Evolutionary conservation across 1,284 basidiomycete genomes (phyloP).

Genomic region (Sanghuangporus sanghuang): DNA sequence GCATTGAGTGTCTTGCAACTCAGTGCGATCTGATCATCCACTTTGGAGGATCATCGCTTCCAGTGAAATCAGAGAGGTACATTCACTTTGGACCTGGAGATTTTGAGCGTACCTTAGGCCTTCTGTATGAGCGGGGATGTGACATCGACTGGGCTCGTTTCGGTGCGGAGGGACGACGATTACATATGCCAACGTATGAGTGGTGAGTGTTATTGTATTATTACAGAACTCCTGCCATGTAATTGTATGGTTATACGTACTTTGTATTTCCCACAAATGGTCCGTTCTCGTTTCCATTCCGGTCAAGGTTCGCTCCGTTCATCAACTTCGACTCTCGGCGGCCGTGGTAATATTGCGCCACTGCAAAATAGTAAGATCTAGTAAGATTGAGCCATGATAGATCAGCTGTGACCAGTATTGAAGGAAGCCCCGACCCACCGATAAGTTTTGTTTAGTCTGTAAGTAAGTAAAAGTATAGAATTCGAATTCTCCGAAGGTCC

Average conservation of each 20-base stretch:
- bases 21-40: background rate
- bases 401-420: too few relatives aligned
- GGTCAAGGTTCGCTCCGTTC: too few relatives aligned
- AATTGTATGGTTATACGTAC: background rate
- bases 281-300: too few relatives aligned
- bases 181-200: background rate
- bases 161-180: background rate
- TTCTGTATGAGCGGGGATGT: background rate
- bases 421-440: too few relatives aligned
- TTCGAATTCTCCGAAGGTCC: too few relatives aligned
- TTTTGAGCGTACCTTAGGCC: background rate
- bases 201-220: background rate
- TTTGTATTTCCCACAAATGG: too few relatives aligned
- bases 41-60: background rate
- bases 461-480: too few relatives aligned
- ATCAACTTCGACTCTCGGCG: too few relatives aligned
- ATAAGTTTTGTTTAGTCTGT: too few relatives aligned
- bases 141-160: constrained; percentile 2
- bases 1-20: background rate
- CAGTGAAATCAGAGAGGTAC: background rate
- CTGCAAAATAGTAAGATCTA: too few relatives aligned
- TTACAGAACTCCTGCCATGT: background rate
- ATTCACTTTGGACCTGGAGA: background rate
- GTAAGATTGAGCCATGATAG: too few relatives aligned
- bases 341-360: too few relatives aligned